A percentile compares a stretch with the other conserved stretches of the same genome.
phyloP scores from a whole-genome alignment of 2,329 filamentous ascomycete genomes.

The Beauveria sp. region DNA sequence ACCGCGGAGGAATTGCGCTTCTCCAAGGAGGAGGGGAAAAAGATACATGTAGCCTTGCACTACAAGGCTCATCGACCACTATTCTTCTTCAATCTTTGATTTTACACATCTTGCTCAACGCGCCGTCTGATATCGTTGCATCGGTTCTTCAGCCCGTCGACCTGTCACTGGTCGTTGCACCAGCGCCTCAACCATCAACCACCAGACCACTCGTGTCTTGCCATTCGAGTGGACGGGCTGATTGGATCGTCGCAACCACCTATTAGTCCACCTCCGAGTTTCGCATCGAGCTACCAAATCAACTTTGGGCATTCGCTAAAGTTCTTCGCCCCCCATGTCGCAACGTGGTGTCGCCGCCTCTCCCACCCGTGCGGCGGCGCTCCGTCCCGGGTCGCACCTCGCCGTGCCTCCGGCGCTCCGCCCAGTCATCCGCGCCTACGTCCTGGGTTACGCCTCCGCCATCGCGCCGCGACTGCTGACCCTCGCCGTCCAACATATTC shows the following conservation, averaged over 20 bases:
- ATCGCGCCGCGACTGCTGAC: constrained; percentile 50
- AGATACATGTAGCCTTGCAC: neutral
- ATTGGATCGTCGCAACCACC: neutral
- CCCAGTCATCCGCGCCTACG: constrained; percentile 51
- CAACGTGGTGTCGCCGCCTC: neutral
- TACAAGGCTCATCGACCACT: neutral
- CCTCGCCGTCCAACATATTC: constrained; percentile 43
- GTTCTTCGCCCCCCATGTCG: neutral
- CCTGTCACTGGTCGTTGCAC: neutral
- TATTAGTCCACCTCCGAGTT: neutral
- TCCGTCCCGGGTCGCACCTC: constrained; percentile 10
- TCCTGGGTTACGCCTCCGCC: constrained; percentile 52
- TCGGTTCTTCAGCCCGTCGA: neutral
- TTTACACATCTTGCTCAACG: neutral
- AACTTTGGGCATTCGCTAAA: too few species aligned
- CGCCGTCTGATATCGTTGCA: neutral
- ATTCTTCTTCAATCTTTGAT: neutral
- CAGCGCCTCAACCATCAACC: neutral
- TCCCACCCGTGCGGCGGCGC: neutral
- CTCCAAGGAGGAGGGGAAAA: neutral
- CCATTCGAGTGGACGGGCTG: neutral
- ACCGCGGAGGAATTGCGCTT: neutral
- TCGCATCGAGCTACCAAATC: too few species aligned
- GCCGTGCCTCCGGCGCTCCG: constrained; percentile 42
- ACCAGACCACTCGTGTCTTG: neutral